Conservation (phyloP, 2,329 filamentous ascomycete genomes). For the Diaporthe sp. region DNA sequence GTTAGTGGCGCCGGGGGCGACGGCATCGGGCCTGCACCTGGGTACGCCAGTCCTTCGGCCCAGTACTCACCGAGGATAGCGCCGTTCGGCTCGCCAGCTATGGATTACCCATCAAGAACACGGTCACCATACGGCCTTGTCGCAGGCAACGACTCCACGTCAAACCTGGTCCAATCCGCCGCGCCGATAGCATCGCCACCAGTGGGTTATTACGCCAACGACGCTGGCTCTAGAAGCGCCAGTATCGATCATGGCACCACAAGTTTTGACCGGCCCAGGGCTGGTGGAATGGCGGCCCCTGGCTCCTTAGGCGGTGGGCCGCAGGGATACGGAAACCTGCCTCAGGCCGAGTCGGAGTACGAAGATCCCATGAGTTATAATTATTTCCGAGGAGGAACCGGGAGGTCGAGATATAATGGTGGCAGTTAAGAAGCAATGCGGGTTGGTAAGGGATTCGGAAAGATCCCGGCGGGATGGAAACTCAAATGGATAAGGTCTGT, state of each 20-base stretch:
- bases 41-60: slow-evolving; percentile 21
- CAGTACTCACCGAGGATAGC: slow-evolving; percentile 19
- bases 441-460: background rate
- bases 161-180: slow-evolving; percentile 34
- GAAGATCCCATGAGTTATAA: slow-evolving; percentile 64
- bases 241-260: slow-evolving; percentile 42
- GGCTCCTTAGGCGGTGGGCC: slow-evolving; percentile 65
- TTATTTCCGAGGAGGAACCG: slow-evolving; percentile 60
- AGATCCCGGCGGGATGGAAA: background rate
- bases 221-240: slow-evolving; percentile 42
- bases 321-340: slow-evolving; percentile 68
- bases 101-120: slow-evolving; percentile 33
- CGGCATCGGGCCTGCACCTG: background rate
- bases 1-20: slow-evolving; percentile 33
- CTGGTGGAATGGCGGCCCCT: slow-evolving; percentile 42
- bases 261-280: slow-evolving; percentile 39
- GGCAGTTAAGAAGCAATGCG: slow-evolving; percentile 10
- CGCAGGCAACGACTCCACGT: slow-evolving; percentile 28
- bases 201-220: slow-evolving; percentile 40
- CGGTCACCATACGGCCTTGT: slow-evolving; percentile 33
- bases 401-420: slow-evolving; percentile 14
- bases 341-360: slow-evolving; percentile 59
- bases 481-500: background rate
- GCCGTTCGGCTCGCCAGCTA: slow-evolving; percentile 31
- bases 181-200: slow-evolving; percentile 33